Conservation (phyloP, 305 asterid genomes). For the Lippia alba region DNA sequence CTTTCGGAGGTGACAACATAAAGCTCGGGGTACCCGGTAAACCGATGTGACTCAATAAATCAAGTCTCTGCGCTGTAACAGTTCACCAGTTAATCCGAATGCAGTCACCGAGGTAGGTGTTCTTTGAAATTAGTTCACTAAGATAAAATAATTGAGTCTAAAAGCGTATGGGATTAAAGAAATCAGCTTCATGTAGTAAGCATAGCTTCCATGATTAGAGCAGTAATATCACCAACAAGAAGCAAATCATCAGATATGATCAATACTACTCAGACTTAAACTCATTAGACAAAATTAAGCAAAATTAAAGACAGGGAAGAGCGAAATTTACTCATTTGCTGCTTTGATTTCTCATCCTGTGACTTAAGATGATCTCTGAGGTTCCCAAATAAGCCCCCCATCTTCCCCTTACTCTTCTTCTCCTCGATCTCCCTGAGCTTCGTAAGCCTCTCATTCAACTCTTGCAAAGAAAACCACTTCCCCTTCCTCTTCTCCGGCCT, state of each 20-base stretch:
- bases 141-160: background rate
- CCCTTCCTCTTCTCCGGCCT: constrained; percentile 66
- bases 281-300: constrained; percentile 11
- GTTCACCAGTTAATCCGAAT: constrained; percentile 11
- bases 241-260: background rate
- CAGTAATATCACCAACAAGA: background rate
- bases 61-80: constrained; percentile 50
- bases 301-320: constrained; percentile 9
- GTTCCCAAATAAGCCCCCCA: background rate
- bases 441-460: constrained; percentile 62
- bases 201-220: background rate
- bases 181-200: background rate
- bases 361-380: constrained; percentile 16
- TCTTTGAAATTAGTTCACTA: no score
- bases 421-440: constrained; percentile 50
- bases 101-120: background rate
- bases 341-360: constrained; percentile 3
- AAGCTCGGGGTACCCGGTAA: constrained; percentile 40
- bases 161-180: background rate
- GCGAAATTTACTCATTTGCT: constrained; percentile 40
- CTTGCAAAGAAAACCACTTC: constrained; percentile 68
- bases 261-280: constrained; percentile 7
- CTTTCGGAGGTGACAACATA: constrained; percentile 61
- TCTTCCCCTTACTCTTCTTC: constrained; percentile 13
- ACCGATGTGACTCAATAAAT: constrained; percentile 39